phyloP scores from a whole-genome alignment of 371 early-diverging fungal genomes.

The Blakeslea trispora region DNA sequence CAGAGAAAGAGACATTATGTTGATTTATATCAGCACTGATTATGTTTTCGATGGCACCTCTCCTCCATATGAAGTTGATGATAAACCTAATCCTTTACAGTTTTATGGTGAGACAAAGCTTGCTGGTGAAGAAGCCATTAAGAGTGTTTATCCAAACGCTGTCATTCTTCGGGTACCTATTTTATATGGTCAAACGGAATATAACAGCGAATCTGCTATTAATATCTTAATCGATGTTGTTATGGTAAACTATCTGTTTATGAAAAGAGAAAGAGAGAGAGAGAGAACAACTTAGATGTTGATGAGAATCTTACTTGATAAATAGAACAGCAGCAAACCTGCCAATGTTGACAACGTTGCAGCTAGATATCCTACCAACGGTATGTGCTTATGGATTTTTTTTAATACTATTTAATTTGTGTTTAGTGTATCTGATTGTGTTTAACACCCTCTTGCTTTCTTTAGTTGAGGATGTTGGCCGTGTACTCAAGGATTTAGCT shows the following conservation, averaged over 20 bases:
- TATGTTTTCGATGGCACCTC: constrained; percentile 88
- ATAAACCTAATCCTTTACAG: constrained; percentile 76
- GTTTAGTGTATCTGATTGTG: not conserved
- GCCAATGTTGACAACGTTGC: constrained; percentile 71
- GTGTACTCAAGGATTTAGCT: constrained; percentile 64
- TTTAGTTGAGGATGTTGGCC: constrained; percentile 66
- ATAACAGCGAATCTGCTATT: constrained; percentile 77
- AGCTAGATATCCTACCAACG: constrained; percentile 80
- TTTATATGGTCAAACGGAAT: constrained; percentile 72
- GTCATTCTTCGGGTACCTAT: constrained; percentile 81
- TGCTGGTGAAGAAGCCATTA: constrained; percentile 72
- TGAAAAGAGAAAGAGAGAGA: too few relatives aligned
- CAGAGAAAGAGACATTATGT: constrained; percentile 46
- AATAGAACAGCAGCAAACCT: constrained; percentile 34
- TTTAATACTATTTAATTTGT: too few relatives aligned
- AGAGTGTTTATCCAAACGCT: constrained; percentile 54
- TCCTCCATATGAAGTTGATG: constrained; percentile 77
- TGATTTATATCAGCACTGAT: constrained; percentile 89
- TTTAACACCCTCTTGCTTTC: too few relatives aligned
- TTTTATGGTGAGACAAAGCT: constrained; percentile 80
- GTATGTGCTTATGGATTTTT: constrained; percentile 27
- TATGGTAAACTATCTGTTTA: constrained; percentile 31
- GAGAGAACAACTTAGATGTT: too few relatives aligned
- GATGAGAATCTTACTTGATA: not conserved
- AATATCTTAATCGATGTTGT: constrained; percentile 70